Conservation (phyloP, 2,329 filamentous ascomycete species). For the Cercospora nicotianae region DNA sequence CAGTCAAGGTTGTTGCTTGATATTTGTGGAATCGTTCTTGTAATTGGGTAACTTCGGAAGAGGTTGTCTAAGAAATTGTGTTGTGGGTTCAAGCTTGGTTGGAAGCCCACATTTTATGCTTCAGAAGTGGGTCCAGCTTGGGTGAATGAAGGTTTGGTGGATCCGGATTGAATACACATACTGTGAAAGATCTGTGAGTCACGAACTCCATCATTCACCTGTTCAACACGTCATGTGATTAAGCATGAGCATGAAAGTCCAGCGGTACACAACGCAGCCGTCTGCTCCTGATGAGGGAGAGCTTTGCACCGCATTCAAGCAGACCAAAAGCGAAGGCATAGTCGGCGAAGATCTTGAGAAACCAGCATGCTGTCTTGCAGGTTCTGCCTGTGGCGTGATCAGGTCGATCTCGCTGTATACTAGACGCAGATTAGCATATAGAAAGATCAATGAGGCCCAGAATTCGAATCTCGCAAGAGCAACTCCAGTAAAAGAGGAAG, state of each 20-base stretch:
- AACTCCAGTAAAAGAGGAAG: no score
- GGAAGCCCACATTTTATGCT: neutral
- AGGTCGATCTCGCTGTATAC: neutral
- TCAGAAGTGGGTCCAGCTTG: neutral
- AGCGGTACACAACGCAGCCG: neutral
- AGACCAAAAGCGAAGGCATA: neutral
- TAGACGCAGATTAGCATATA: neutral
- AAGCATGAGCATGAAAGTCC: neutral
- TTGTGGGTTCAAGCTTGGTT: neutral
- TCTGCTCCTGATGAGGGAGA: no score
- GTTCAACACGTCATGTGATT: neutral
- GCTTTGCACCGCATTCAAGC: neutral
- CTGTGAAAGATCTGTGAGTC: neutral
- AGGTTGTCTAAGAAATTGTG: no score
- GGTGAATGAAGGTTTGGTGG: neutral
- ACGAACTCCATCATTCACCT: neutral
- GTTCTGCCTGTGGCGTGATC: neutral
- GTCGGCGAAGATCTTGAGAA: neutral
- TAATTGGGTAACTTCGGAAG: no score
- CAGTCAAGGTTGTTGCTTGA: no score
- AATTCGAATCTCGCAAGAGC: neutral
- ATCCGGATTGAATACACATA: neutral
- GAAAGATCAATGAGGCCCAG: neutral
- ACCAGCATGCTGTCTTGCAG: neutral
- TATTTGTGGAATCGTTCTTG: no score